Evolutionary conservation across 2,329 filamentous ascomycete species (phyloP).

Genomic region (Penicillium frequentans): DNA sequence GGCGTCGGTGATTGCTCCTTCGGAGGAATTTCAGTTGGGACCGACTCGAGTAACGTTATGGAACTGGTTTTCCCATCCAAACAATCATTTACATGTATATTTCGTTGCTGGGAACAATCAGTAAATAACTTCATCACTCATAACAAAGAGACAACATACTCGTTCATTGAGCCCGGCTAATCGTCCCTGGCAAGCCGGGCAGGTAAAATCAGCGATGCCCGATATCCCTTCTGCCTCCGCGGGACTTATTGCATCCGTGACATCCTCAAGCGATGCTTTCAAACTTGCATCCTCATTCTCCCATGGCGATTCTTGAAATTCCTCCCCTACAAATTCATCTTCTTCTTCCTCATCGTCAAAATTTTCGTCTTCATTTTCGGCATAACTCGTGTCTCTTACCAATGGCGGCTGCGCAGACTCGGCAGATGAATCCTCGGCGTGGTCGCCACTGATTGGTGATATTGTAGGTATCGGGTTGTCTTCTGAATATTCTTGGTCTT

Average conservation of each 20-base stretch:
- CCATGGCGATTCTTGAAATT: constrained; percentile 64
- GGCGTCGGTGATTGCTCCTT: neutral
- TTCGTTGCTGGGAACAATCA: constrained; percentile 56
- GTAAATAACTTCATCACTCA: neutral
- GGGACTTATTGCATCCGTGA: neutral
- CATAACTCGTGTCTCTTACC: constrained; percentile 52
- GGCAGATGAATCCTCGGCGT: constrained; percentile 16
- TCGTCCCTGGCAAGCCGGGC: constrained; percentile 74
- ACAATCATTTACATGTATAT: constrained; percentile 87
- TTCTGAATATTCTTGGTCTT: constrained; percentile 7
- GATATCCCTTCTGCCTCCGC: neutral
- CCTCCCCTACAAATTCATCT: constrained; percentile 62
- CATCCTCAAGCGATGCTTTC: neutral
- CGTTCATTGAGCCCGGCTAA: constrained; percentile 58
- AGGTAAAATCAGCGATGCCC: constrained; percentile 41
- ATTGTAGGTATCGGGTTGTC: neutral
- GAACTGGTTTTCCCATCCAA: constrained; percentile 77
- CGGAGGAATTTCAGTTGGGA: constrained; percentile 13
- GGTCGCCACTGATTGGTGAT: constrained; percentile 10
- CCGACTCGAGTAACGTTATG: constrained; percentile 27
- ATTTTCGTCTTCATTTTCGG: constrained; percentile 49
- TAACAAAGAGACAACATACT: constrained; percentile 25
- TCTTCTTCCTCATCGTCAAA: constrained; percentile 65
- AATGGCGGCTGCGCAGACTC: constrained; percentile 36
- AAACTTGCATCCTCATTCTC: constrained; percentile 44